Base-by-base conservation (phyloP, 805 yeast genomes). In the Schwanniomyces polymorphus region DNA sequence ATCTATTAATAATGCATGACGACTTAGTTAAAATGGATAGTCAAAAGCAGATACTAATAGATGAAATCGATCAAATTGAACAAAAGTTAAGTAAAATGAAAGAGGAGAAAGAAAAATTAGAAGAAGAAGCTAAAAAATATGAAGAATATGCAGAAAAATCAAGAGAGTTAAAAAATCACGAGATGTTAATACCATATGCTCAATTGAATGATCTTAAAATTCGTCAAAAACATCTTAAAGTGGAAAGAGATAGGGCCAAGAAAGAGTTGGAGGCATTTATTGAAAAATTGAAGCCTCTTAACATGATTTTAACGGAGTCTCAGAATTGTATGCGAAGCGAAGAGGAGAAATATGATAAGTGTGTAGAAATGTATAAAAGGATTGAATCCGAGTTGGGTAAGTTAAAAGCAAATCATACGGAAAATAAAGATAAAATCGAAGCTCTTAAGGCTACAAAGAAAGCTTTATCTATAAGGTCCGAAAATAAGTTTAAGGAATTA, bases 1-100 rank as follows among this genome's bases (percentile, higher is more conserved):
- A 78, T 33, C 67, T 91, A 53, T 61, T 82, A 4, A 65, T 64
- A 2, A 75, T 74, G 42, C 95, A 92, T 57, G 75, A 80, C 31
- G 56, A 68, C 26, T 71, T 92, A 41, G 82, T 79, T 27, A 63
- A 64, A 5, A 67, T 80, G 10, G 89, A 88, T 53, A 61, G 54
- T 5, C 59, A 61, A 10, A 59, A 69, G 43, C 67, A 64, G 41
- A 61, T 56, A 7, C 58, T 67, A 14, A 45, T 50, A 1, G 57
- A 57, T 16, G 56, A 63, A 5, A 58, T 78, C 12, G 55, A 54
- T 0, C 63, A 64, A 14, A 44, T 67, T 3, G 63, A 61, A 31
- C 47, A 48, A 3, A 66, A 62, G 35, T 57, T 79, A 17, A 55
- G 59, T 3, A 54, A 59, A 9, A 63, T 81, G 31, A 52, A 59